Base-by-base conservation (phyloP, 129 eudicot species). In the Flaveria sonorensis region DNA sequence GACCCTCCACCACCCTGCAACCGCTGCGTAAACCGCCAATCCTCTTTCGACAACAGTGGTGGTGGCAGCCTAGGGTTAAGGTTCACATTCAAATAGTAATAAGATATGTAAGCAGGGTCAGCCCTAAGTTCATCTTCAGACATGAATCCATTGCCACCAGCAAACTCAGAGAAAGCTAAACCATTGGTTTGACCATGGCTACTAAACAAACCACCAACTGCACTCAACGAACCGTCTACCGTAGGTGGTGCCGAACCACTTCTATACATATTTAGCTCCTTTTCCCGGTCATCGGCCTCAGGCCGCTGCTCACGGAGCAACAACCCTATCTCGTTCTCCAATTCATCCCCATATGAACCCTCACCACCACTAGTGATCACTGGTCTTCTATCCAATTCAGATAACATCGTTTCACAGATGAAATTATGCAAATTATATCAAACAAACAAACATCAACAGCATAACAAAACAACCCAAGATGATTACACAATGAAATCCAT, bases 181-280 rank as follows among this genome's bases (percentile, higher is more conserved):
- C 80, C 80, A 8, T 81, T 77, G 43, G 61, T 78, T 10, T 78
- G 82, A 47, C 61, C 51, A 30, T 61, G 26, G 14, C 19, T 32
- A 39, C 68, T 64, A 66, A 80, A 87, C 67, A 91, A 83, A 36
- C 95, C 92, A 73, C 92, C 95, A 32, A 89, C 92, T n/a, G 97
- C 97, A 79, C 86, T 91, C 59, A 91, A 81, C 4, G 95, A 91
- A 65, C 97, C 97, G 73, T 89, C 95, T 13, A 91, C 92, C 32
- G 97, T 91, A 5, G 97, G 95, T 16, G 97, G 97, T 26, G 97
- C 97, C 8, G 97, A 91, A n/a, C 97, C 97, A 64, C 97, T 91
- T 46, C 95, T 83, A 63, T 83, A 91, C 79, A 88, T 56, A 55
- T 89, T 89, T 15, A 91, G 78, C 89, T 91, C 95, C 57, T 84